Percentiles rank a stretch among this genome's conserved stretches.
These are phyloP conservation scores for Starmerella khaoyaiensis DNA, from an alignment of 805 yeast genomes.

Conservation along the genomic window DNA sequence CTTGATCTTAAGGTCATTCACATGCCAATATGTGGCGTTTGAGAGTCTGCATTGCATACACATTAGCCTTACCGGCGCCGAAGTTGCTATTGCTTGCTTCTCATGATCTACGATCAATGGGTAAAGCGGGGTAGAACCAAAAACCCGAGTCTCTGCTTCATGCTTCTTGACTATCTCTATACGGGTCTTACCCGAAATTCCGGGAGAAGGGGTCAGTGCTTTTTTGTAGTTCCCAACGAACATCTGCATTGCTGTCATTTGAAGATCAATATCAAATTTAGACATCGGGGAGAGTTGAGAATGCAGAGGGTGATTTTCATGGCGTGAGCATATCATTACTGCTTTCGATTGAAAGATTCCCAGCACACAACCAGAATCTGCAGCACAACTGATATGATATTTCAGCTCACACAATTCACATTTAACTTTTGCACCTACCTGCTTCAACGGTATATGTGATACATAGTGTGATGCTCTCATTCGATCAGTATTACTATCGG, in stretches of 20 bases:
- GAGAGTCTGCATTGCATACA: too few species aligned
- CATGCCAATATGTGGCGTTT: too few species aligned
- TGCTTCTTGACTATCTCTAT: too few species aligned
- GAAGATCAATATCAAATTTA: conserved; percentile 19
- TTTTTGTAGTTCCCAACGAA: conserved; percentile 16
- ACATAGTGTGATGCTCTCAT: background rate
- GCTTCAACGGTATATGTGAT: background rate
- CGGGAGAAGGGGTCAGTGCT: too few species aligned
- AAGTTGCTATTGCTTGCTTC: too few species aligned
- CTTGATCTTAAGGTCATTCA: too few species aligned
- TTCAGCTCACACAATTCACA: conserved; percentile 14
- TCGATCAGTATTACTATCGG: background rate
- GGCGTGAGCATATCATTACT: conserved; percentile 26
- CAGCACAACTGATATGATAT: conserved; percentile 49
- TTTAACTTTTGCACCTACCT: conserved; percentile 6
- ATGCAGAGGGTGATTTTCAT: conserved; percentile 6
- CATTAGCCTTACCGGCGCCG: too few species aligned
- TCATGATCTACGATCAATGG: too few species aligned
- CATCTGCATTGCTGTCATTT: conserved; percentile 25
- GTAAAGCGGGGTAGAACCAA: too few species aligned
- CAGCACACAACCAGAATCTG: conserved; percentile 18
- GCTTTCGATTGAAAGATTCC: conserved; percentile 23
- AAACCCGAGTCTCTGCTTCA: too few species aligned
- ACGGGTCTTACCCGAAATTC: too few species aligned
- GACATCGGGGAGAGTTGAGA: conserved; percentile 20